Evolutionary conservation across 2,329 filamentous ascomycete species (phyloP), one percentile per base, ranked within the genome.

Genomic region (Aureobasidium lini): DNA sequence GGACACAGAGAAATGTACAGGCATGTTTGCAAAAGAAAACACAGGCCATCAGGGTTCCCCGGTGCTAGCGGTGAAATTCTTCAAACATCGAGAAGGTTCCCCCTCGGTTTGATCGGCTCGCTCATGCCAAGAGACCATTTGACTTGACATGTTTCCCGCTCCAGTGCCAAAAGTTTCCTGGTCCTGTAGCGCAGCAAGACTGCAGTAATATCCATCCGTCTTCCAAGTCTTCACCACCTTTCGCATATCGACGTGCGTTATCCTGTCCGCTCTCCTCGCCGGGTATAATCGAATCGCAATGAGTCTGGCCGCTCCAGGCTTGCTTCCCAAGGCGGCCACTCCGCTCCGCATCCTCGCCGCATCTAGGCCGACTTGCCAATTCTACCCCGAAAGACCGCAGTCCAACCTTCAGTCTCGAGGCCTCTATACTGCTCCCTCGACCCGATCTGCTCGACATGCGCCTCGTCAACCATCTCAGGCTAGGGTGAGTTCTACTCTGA

Each of bases 261-360:
- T 44, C 42, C 39, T 15, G 11, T 47, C 8, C 23, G 15, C 18
- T n/a, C 44, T 4, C 15, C 23, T 56, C n/a, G 2, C 15, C 7
- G 15, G 9, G 4, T 16, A 46, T 31, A 36, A 46, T 6, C 8
- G 28, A 34, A 37, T 56, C 54, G 54, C 18, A 46, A 74, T 74
- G 72, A 73, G 71, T 63, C 39, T 73, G 57, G 66, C 69, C 64
- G 67, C 68, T 56, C 67, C 72, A 18, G 65, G 67, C 34, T 58
- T 72, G 18, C 62, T 73, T n/a, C 65, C 69, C 2, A 70, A 68
- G 62, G 67, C 67, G 32, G 68, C 70, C 40, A 62, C 66, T 39
- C 70, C 70, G 53, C 60, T 72, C 32, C 70, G 71, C 52, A 57
- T 71, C 34, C 61, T 72, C 49, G 67, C 72, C 31, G 66, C 67